Base-by-base conservation (phyloP, 805 yeast genomes). In the Hanseniaspora occidentalis region DNA sequence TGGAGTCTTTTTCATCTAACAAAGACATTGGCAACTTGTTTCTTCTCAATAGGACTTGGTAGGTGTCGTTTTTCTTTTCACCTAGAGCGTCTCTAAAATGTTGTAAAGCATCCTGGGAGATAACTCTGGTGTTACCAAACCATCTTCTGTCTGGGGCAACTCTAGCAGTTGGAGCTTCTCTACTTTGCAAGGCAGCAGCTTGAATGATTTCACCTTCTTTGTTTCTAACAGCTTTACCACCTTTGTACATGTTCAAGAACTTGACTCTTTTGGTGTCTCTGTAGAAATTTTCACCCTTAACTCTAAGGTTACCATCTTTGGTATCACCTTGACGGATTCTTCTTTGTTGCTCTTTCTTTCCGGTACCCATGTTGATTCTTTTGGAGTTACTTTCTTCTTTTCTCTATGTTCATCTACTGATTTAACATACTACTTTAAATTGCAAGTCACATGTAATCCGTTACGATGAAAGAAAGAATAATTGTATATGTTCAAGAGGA, bases 81-180 rank as follows among this genome's bases (percentile, higher is more conserved):
- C 92, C 94, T 65, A 89, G 70, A 7, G 96, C 96, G 50, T 84
- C 92, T 59, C 98, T 73, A 66, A 89, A 89, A 65, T 92, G 97
- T 22, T 81, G 69, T 53, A 89, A 67, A 2, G 97, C 96, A 68
- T 92, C 96, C 60, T 89, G 98, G 4, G 96, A 89, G 55, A 89
- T 89, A 31, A 89, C 98, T 56, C 98, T 75, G 11, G 98, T 85
- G 63, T 86, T 92, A 37, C 96, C 96, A 57, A 92, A 92, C 98
- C 97, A 89, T 57, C 94, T 76, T 60, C 95, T 75, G 61, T 89
- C 89, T 6, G 98, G 97, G 57, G 84, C 95, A 35, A 89, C 94
- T 45, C 98, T 71, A 1, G 97, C 97, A 47, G 69, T 75, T 11
- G 97, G 97, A 22, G 83, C 70, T 47, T 85, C 88, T 3, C 85